Conservation (phyloP, 2,329 filamentous ascomycete species). For the Fusarium sp. region DNA sequence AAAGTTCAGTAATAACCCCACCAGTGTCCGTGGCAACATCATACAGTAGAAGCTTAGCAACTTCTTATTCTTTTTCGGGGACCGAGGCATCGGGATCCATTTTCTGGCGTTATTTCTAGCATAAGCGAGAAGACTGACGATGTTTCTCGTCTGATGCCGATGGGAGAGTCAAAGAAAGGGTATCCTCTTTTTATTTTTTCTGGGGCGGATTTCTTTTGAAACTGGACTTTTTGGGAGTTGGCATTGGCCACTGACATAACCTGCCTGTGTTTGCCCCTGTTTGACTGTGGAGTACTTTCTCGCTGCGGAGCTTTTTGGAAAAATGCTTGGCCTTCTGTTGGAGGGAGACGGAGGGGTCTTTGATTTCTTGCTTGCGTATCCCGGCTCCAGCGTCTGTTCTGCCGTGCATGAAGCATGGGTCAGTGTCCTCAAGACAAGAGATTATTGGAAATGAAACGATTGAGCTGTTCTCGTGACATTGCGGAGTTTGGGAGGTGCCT, state of each 20-base stretch:
- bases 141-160: slow-evolving; percentile 21
- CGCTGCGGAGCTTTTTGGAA: slow-evolving; percentile 26
- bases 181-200: slow-evolving; percentile 20
- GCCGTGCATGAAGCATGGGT: slow-evolving; percentile 24
- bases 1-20: slow-evolving; percentile 32
- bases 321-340: slow-evolving; percentile 35
- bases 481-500: background rate
- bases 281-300: slow-evolving; percentile 30
- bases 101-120: background rate
- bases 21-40: slow-evolving; percentile 38
- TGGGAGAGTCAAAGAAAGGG: background rate
- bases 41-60: slow-evolving; percentile 7
- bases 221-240: background rate
- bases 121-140: slow-evolving; percentile 20
- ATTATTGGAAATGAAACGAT: background rate
- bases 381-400: slow-evolving; percentile 29
- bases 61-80: slow-evolving; percentile 24
- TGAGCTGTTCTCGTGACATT: background rate
- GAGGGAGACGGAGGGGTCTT: slow-evolving; percentile 22
- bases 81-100: slow-evolving; percentile 1
- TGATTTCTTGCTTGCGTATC: slow-evolving; percentile 32
- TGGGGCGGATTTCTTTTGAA: slow-evolving; percentile 2
- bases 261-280: slow-evolving; percentile 34
- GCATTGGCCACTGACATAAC: slow-evolving; percentile 30
- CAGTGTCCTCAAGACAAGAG: background rate